Percentiles rank a stretch among this genome's conserved stretches.
Conservation (phyloP, 176 grass and related monocot genomes). For the Aegilops bicornis region DNA sequence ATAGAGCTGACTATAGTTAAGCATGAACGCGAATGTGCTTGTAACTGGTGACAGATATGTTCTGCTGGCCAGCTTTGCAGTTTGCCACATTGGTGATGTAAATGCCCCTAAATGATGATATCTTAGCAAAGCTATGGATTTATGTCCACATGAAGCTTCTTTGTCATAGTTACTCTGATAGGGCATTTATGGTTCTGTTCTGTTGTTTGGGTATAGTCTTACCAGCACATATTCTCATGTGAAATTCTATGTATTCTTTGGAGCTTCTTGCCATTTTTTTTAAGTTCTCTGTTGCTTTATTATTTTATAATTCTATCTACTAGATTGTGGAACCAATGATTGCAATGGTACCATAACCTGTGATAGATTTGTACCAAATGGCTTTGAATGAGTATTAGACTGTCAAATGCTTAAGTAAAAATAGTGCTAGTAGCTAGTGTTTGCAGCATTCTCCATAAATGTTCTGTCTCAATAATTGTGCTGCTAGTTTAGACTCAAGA, state of each 20-base stretch:
- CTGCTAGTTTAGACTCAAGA: background rate
- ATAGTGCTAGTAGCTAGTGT: background rate
- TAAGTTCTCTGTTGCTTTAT: no score
- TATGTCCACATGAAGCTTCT: slow-evolving; percentile 38
- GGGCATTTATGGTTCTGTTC: slow-evolving; percentile 27
- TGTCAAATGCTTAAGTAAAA: no score
- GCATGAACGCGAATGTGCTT: background rate
- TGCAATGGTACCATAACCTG: no score
- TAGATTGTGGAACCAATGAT: no score
- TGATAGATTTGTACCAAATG: no score
- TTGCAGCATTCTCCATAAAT: background rate
- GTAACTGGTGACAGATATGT: background rate
- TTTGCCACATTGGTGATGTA: background rate
- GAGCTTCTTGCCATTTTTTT: no score
- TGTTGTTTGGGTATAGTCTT: background rate
- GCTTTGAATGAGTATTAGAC: no score
- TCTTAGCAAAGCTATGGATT: slow-evolving; percentile 40
- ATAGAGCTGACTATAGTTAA: background rate
- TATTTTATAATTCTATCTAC: no score
- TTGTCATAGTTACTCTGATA: slow-evolving; percentile 65
- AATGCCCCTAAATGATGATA: slow-evolving; percentile 39
- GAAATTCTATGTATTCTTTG: no score
- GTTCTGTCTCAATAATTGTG: background rate
- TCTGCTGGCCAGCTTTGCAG: background rate
- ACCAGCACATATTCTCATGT: background rate